Conservation (phyloP, 331 rosid genomes). For the Prunus yedoensis region DNA sequence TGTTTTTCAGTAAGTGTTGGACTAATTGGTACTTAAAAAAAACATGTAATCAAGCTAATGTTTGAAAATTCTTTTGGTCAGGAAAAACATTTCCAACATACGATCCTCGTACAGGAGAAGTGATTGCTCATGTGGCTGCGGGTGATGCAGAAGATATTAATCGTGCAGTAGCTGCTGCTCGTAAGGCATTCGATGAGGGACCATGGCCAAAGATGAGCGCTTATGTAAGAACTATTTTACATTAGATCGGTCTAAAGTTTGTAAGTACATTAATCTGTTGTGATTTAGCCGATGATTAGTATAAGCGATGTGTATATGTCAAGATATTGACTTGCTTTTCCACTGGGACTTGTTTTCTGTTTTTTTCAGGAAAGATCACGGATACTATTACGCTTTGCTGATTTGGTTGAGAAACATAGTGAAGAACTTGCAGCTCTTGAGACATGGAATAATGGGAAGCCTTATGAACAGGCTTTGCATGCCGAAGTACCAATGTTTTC, state of each 20-base stretch:
- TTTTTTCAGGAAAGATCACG: slow-evolving; percentile 69
- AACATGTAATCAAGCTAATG: slow-evolving; percentile 24
- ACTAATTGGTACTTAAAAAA: neutral
- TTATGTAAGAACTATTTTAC: slow-evolving; percentile 47
- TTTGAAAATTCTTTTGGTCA: slow-evolving; percentile 30
- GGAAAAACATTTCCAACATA: slow-evolving; percentile 73
- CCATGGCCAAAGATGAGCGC: slow-evolving; percentile 91
- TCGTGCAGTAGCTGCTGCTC: slow-evolving; percentile 73
- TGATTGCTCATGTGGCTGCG: slow-evolving; percentile 73
- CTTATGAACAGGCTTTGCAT: slow-evolving; percentile 62
- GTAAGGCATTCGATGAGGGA: slow-evolving; percentile 88
- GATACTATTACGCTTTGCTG: slow-evolving; percentile 63
- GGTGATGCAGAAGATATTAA: slow-evolving; percentile 68
- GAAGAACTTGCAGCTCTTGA: slow-evolving; percentile 77
- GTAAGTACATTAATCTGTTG: neutral
- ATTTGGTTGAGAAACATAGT: slow-evolving; percentile 73
- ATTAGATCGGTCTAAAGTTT: neutral
- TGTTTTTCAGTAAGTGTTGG: neutral
- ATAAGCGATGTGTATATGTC: neutral
- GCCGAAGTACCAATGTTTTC: slow-evolving; percentile 59
- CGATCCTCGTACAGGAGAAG: slow-evolving; percentile 78
- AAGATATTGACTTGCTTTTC: neutral
- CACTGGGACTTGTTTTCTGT: neutral
- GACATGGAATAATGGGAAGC: slow-evolving; percentile 79
- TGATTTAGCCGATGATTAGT: slow-evolving; percentile 7